Conservation (phyloP, 108 stramenopile genomes). For the Conticribra guillardii region DNA sequence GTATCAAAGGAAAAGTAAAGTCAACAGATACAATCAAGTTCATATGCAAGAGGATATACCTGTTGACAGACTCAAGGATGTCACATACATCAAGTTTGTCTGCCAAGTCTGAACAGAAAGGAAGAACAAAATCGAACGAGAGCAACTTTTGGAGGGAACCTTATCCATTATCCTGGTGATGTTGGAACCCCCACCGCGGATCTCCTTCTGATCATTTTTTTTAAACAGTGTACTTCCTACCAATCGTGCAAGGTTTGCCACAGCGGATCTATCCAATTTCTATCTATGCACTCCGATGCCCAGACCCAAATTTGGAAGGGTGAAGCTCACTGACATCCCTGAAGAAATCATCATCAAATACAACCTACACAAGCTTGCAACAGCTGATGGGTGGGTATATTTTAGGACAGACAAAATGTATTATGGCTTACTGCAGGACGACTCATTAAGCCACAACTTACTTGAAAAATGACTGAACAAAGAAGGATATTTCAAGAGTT, state of each 20-base stretch:
- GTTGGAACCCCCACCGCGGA: constrained; percentile 34
- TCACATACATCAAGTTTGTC: no score
- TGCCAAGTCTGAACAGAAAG: no score
- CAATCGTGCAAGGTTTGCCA: constrained; percentile 41
- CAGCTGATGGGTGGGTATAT: no score
- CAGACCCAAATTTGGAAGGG: constrained; percentile 44
- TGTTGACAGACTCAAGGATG: constrained; percentile 29
- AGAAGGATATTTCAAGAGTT: no score
- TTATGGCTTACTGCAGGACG: constrained; percentile 45
- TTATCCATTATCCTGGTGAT: constrained; percentile 35
- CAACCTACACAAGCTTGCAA: constrained; percentile 28
- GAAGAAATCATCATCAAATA: constrained; percentile 44
- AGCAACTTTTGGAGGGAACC: no score
- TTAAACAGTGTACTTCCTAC: constrained; percentile 58
- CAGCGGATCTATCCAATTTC: no score
- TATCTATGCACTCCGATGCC: no score
- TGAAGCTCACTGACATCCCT: constrained; percentile 44
- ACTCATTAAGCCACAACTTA: no score
- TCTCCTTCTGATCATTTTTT: no score
- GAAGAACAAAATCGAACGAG: no score
- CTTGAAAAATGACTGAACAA: no score
- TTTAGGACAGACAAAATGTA: constrained; percentile 3
- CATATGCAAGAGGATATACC: constrained; percentile 43
- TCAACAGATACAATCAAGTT: no score
- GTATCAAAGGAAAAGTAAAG: constrained; percentile 12